Percentiles rank a stretch among this genome's conserved stretches.
These are phyloP conservation scores for Manihot esculenta DNA, from an alignment of 441 rosid genomes.

Conservation along the genomic window DNA sequence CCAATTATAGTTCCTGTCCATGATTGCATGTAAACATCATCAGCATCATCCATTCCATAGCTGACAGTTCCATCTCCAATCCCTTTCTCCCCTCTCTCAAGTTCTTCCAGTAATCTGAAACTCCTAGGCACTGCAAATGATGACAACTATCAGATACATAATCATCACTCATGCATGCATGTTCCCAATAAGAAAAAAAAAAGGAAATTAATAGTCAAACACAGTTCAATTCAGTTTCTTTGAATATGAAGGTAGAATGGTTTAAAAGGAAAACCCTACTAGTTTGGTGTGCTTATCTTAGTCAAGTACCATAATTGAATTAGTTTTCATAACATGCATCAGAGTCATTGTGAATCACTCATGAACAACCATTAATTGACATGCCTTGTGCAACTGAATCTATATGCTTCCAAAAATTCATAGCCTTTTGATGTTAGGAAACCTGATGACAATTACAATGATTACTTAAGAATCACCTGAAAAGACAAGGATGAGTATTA, in stretches of 20 bases:
- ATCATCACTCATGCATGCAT: background rate
- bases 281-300: background rate
- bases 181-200: background rate
- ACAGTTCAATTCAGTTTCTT: background rate
- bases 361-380: background rate
- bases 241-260: too few species aligned
- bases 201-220: background rate
- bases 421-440: background rate
- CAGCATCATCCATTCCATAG: slow-evolving; percentile 79
- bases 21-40: slow-evolving; percentile 73
- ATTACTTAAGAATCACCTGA: background rate
- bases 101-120: slow-evolving; percentile 74
- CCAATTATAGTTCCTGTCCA: slow-evolving; percentile 81
- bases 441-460: background rate
- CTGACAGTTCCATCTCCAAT: slow-evolving; percentile 77
- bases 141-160: slow-evolving; percentile 10
- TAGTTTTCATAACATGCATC: background rate
- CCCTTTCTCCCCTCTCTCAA: slow-evolving; percentile 83
- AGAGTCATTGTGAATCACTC: background rate
- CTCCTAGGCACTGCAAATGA: slow-evolving; percentile 58
- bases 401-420: background rate
- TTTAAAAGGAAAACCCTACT: background rate
- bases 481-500: background rate
- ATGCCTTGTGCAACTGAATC: background rate
- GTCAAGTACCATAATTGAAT: background rate